A percentile compares a stretch with the other conserved stretches of the same genome.
These are phyloP conservation scores for Massarina eburnea DNA, from an alignment of 2,329 filamentous ascomycete genomes.

Conservation along the genomic window DNA sequence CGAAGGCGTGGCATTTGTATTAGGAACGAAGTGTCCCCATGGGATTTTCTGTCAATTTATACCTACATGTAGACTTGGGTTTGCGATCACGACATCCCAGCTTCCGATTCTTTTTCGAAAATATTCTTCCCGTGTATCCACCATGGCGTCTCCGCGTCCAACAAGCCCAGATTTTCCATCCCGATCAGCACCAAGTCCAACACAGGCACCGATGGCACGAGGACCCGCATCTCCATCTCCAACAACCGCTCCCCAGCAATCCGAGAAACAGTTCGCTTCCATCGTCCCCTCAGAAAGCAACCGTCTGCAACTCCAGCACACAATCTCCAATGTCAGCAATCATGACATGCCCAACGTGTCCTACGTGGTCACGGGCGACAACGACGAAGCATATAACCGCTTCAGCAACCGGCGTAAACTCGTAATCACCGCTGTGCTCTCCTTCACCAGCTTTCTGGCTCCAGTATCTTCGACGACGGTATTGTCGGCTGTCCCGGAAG, in stretches of 20 bases:
- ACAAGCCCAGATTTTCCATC: conserved; percentile 4
- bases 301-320: conserved; percentile 32
- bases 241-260: conserved; percentile 2
- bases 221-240: background rate
- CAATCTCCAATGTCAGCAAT: conserved; percentile 33
- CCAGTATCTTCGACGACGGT: conserved; percentile 75
- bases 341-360: conserved; percentile 34
- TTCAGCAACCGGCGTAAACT: conserved; percentile 64
- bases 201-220: background rate
- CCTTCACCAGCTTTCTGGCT: conserved; percentile 74
- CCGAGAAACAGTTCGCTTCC: conserved; percentile 34
- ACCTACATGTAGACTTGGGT: no score
- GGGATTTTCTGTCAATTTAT: no score
- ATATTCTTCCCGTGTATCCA: background rate
- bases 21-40: background rate
- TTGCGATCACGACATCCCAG: background rate
- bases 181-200: background rate
- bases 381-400: conserved; percentile 63
- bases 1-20: no score
- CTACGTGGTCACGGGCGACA: conserved; percentile 32
- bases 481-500: conserved; percentile 72
- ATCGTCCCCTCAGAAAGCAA: conserved; percentile 21
- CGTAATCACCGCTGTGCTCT: conserved; percentile 67
- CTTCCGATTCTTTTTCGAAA: no score
- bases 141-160: conserved; percentile 25